A percentile compares a stretch with the other conserved stretches of the same genome.
These are phyloP conservation scores for Pichia sp. DNA, from an alignment of 1,139 yeast species.

Conservation along the genomic window DNA sequence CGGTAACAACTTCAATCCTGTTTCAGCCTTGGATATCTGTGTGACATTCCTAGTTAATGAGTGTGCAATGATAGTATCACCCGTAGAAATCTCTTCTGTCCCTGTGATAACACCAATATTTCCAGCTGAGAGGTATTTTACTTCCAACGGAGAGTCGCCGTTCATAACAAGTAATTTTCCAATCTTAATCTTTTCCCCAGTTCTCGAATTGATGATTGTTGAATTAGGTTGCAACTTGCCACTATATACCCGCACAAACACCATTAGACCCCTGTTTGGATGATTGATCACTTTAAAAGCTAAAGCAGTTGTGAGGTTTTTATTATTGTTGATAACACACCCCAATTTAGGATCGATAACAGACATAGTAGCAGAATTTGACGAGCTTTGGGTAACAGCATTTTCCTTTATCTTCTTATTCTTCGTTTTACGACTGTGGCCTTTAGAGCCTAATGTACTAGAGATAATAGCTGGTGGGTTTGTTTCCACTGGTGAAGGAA, in stretches of 20 bases:
- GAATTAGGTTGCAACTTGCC: constrained; percentile 66
- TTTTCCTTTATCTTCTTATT: constrained; percentile 21
- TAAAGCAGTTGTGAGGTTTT: constrained; percentile 65
- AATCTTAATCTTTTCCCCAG: constrained; percentile 61
- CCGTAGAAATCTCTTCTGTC: constrained; percentile 73
- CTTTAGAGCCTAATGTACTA: background rate
- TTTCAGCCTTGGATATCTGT: constrained; percentile 34
- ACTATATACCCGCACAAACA: constrained; percentile 82
- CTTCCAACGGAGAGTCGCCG: constrained; percentile 80
- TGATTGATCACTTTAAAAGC: constrained; percentile 92
- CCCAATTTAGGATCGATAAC: constrained; percentile 42
- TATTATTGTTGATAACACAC: constrained; percentile 49
- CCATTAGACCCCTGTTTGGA: constrained; percentile 76
- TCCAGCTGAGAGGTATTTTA: constrained; percentile 60
- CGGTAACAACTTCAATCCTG: constrained; percentile 59
- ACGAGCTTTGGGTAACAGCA: constrained; percentile 4
- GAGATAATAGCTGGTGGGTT: constrained; percentile 49
- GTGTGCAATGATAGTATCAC: constrained; percentile 66
- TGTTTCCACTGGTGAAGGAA: constrained; percentile 79
- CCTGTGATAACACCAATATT: constrained; percentile 89
- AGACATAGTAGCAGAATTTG: constrained; percentile 31
- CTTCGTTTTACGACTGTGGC: background rate
- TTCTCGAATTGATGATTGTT: constrained; percentile 61
- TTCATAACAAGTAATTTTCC: constrained; percentile 78
- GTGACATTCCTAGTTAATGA: constrained; percentile 23